These are phyloP conservation scores for Penicillium roqueforti DNA, from an alignment of 495 filamentous ascomycete species.

Conservation along the genomic window DNA sequence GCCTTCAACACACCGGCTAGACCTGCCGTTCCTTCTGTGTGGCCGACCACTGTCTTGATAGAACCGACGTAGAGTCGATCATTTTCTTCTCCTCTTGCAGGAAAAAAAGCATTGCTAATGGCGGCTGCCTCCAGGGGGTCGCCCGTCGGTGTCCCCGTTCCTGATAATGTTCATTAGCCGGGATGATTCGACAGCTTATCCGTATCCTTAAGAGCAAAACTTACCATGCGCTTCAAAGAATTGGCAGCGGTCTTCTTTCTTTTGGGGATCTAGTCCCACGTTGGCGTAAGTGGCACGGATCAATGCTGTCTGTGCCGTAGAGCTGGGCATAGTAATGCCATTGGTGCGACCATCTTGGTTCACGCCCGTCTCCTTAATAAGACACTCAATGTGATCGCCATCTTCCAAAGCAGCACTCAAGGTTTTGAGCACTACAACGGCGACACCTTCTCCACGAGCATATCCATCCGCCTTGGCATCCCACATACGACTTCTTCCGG, in stretches of 20 bases:
- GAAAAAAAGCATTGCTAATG: conserved; percentile 13
- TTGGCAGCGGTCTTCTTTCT: too few species aligned
- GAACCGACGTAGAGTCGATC: conserved; percentile 30
- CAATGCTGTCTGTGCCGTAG: conserved; percentile 18
- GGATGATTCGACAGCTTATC: too few species aligned
- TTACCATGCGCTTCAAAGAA: conserved; percentile 32
- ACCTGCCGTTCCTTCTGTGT: conserved; percentile 50
- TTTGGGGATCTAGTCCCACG: too few species aligned
- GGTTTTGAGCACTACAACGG: conserved; percentile 29
- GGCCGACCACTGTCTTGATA: conserved; percentile 50
- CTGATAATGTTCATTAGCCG: too few species aligned
- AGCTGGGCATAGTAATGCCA: conserved; percentile 30
- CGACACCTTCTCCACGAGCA: conserved; percentile 38
- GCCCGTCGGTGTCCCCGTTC: conserved; percentile 17
- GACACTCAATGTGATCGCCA: conserved; percentile 28
- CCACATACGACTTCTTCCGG: conserved; percentile 28
- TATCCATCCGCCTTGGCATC: conserved; percentile 39
- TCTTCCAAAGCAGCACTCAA: conserved; percentile 24
- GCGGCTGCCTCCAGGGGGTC: conserved; percentile 30
- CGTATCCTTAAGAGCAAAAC: too few species aligned
- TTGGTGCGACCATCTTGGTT: conserved; percentile 31
- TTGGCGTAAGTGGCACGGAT: too few species aligned
- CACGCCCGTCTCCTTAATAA: conserved; percentile 26
- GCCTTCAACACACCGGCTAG: conserved; percentile 37
- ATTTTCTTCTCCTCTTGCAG: too few species aligned